phyloP scores from a whole-genome alignment of 805 yeast genomes.

The Monosporozyma aerobia region DNA sequence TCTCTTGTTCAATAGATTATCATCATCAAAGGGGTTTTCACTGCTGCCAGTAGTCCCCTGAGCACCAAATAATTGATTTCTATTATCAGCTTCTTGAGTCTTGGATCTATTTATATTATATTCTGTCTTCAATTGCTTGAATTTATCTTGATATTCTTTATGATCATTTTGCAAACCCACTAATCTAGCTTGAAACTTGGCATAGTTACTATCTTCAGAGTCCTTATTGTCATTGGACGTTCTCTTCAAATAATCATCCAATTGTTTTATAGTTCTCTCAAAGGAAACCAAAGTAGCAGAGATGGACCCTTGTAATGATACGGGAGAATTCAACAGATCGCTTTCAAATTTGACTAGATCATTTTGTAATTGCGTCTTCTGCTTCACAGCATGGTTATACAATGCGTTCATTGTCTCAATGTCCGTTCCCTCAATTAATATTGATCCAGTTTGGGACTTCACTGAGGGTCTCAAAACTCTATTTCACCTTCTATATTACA shows the following conservation, averaged over 20 bases:
- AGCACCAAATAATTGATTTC: slow-evolving; percentile 19
- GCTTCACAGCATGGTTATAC: slow-evolving; percentile 84
- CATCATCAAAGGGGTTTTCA: slow-evolving; percentile 21
- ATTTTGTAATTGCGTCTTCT: slow-evolving; percentile 59
- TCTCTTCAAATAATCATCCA: slow-evolving; percentile 37
- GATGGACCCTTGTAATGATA: slow-evolving; percentile 56
- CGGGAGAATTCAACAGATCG: slow-evolving; percentile 54
- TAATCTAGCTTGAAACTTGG: slow-evolving; percentile 52
- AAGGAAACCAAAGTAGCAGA: slow-evolving; percentile 62
- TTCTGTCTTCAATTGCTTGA: slow-evolving; percentile 28
- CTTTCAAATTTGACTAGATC: slow-evolving; percentile 62
- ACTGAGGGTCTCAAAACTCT: not conserved
- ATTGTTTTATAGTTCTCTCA: slow-evolving; percentile 63
- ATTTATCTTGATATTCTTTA: slow-evolving; percentile 24
- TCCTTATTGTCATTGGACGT: slow-evolving; percentile 30
- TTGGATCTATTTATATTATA: slow-evolving; percentile 17
- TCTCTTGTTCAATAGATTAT: slow-evolving; percentile 26
- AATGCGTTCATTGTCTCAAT: slow-evolving; percentile 53
- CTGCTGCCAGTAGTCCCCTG: slow-evolving; percentile 1
- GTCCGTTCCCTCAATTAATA: not conserved
- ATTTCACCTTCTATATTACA: not conserved
- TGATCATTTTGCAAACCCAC: slow-evolving; percentile 41
- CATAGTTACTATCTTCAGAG: slow-evolving; percentile 1
- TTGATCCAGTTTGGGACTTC: not conserved
- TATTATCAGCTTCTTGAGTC: not conserved